These are phyloP conservation scores for Phytophthora meadii DNA, from an alignment of 352 stramenopile species.

Conservation along the genomic window DNA sequence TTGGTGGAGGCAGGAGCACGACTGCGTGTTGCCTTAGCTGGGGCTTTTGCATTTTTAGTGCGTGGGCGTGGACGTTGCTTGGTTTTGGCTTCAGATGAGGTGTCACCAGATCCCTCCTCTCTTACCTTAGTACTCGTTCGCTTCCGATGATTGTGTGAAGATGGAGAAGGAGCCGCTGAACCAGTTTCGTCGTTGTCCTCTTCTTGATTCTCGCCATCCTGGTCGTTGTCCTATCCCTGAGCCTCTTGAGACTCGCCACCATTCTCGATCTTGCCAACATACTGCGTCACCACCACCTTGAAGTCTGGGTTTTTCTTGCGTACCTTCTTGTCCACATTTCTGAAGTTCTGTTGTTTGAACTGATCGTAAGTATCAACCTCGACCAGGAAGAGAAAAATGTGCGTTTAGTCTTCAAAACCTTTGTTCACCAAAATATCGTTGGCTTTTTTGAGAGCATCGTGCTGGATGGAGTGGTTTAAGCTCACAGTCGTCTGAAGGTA, in stretches of 20 bases:
- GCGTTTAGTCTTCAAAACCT: conserved; percentile 32
- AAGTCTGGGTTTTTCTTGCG: background rate
- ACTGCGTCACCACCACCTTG: conserved; percentile 17
- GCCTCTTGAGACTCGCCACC: too few species aligned
- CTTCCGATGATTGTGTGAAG: too few species aligned
- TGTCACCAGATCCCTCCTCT: too few species aligned
- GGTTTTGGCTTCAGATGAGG: too few species aligned
- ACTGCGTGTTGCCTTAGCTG: background rate
- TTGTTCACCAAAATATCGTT: conserved; percentile 13
- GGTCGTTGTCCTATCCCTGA: too few species aligned
- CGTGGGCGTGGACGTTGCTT: too few species aligned
- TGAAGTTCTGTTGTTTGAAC: conserved; percentile 30
- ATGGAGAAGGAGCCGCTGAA: too few species aligned
- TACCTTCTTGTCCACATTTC: conserved; percentile 10
- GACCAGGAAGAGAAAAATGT: conserved; percentile 45
- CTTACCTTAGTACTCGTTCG: too few species aligned
- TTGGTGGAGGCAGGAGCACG: too few species aligned
- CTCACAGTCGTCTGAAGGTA: conserved; percentile 33
- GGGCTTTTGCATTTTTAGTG: background rate
- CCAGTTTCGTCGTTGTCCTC: too few species aligned
- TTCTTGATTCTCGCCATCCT: too few species aligned
- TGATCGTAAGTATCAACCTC: conserved; percentile 33
- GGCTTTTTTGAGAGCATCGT: conserved; percentile 30
- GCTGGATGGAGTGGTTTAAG: conserved; percentile 32
- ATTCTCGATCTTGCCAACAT: conserved; percentile 15